A percentile compares a stretch with the other conserved stretches of the same genome.
Conservation (phyloP, 108 stramenopile genomes). For the Conticribra weissflogii region DNA sequence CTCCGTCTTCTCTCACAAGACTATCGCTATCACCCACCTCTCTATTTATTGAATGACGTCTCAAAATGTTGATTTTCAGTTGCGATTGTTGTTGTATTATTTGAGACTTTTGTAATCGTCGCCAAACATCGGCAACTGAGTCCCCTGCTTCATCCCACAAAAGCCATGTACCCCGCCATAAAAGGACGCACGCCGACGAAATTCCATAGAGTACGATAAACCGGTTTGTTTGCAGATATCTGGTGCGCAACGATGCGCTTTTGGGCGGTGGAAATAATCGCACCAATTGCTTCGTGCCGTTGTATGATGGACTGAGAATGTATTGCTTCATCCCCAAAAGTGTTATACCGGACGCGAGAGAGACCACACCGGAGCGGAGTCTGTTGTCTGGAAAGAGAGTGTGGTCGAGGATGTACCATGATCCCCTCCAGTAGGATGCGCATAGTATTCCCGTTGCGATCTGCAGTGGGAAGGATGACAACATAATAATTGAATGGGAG, state of each 20-base stretch:
- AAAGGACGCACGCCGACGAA: constrained; percentile 56
- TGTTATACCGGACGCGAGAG: constrained; percentile 37
- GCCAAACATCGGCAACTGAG: neutral
- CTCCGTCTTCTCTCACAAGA: constrained; percentile 41
- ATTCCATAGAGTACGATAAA: constrained; percentile 64
- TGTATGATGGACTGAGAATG: constrained; percentile 41
- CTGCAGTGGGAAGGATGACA: too few relatives aligned
- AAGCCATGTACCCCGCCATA: constrained; percentile 79
- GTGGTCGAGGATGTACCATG: constrained; percentile 77
- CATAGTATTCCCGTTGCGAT: constrained; percentile 32
- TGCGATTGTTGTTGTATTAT: neutral
- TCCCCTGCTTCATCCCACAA: constrained; percentile 53
- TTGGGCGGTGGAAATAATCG: constrained; percentile 23
- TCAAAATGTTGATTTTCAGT: neutral
- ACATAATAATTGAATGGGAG: too few relatives aligned
- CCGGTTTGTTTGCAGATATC: constrained; percentile 34
- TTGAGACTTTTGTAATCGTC: neutral
- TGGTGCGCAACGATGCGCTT: constrained; percentile 1
- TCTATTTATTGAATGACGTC: constrained; percentile 9
- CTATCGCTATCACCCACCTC: constrained; percentile 9
- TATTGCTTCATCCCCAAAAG: constrained; percentile 56
- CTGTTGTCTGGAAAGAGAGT: constrained; percentile 61
- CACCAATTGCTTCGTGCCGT: constrained; percentile 24
- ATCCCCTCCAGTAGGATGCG: constrained; percentile 64
- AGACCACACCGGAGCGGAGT: constrained; percentile 29